A percentile compares a stretch with the other conserved stretches of the same genome.
These are phyloP conservation scores for Pyrus bretschneideri DNA, from an alignment of 306 rosid genomes.

Conservation along the genomic window DNA sequence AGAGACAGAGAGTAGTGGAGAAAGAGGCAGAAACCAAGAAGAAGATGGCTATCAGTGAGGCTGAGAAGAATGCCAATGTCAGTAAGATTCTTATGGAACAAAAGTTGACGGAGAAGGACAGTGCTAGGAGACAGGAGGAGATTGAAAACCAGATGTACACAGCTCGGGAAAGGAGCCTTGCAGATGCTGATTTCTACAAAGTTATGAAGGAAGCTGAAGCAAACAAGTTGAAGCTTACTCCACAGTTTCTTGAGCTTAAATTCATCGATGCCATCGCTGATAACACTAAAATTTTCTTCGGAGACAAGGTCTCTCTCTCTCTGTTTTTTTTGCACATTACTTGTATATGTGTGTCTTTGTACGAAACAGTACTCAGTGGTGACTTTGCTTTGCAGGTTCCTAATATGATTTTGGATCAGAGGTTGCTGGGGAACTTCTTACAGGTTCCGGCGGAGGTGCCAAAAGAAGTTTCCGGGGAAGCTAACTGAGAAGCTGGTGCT, in stretches of 20 bases:
- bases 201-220: conserved; percentile 82
- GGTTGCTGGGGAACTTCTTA: conserved; percentile 73
- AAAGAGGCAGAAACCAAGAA: conserved; percentile 79
- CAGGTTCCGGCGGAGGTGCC: conserved; percentile 31
- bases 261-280: conserved; percentile 77
- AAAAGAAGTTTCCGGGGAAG: conserved; percentile 1
- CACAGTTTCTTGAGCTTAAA: conserved; percentile 79
- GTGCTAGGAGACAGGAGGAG: conserved; percentile 63
- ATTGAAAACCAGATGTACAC: conserved; percentile 76
- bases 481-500: conserved; percentile 6
- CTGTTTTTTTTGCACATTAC: no score
- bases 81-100: conserved; percentile 92
- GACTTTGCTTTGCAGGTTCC: conserved; percentile 54
- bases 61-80: conserved; percentile 87
- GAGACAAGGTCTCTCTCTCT: conserved; percentile 63
- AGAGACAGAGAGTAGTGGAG: conserved; percentile 73
- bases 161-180: conserved; percentile 68
- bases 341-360: not conserved
- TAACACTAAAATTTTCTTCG: conserved; percentile 89
- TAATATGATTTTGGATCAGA: conserved; percentile 76
- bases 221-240: conserved; percentile 87
- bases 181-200: conserved; percentile 83
- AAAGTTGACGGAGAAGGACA: conserved; percentile 63
- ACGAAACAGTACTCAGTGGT: conserved; percentile 10
- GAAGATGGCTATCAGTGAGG: conserved; percentile 95